Evolutionary conservation across 139 green algal genomes (phyloP).

Genomic region (Chlamydomonas sp.): DNA sequence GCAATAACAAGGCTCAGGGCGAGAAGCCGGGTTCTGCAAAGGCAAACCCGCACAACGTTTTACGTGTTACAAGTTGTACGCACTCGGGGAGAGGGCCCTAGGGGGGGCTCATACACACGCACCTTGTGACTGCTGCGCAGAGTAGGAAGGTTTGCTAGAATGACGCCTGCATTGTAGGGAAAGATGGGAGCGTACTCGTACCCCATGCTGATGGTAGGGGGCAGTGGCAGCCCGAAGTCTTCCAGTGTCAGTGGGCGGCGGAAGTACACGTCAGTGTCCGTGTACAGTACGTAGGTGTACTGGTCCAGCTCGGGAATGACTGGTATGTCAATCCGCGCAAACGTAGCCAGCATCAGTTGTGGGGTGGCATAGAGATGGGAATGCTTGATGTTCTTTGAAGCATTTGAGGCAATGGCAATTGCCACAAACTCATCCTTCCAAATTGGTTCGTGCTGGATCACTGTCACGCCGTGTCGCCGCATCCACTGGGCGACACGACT

Average conservation of each 20-base stretch:
- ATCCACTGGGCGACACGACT: slow-evolving; percentile 22
- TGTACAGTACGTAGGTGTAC: slow-evolving; percentile 41
- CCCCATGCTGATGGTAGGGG: background rate
- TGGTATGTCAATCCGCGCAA: slow-evolving; percentile 24
- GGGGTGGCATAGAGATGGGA: slow-evolving; percentile 15
- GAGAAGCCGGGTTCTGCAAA: too few species aligned
- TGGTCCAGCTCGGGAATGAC: slow-evolving; percentile 21
- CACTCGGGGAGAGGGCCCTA: too few species aligned
- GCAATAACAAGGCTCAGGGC: too few species aligned
- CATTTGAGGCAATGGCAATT: too few species aligned
- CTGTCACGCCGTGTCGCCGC: slow-evolving; percentile 17
- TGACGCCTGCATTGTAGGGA: slow-evolving; percentile 15
- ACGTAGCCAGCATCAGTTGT: slow-evolving; percentile 18
- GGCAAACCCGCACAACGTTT: too few species aligned
- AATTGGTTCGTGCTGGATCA: slow-evolving; percentile 28
- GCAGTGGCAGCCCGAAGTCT: slow-evolving; percentile 6
- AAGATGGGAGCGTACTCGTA: background rate
- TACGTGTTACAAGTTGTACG: too few species aligned
- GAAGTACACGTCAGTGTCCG: slow-evolving; percentile 35
- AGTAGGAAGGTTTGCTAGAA: slow-evolving; percentile 11
- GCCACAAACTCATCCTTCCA: slow-evolving; percentile 26
- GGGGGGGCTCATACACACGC: too few species aligned
- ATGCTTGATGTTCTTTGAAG: slow-evolving; percentile 11
- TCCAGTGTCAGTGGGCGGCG: background rate
- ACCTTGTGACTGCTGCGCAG: slow-evolving; percentile 8